These are phyloP conservation scores for Candida albicans DNA, from an alignment of 1,139 yeast genomes.

Conservation along the genomic window DNA sequence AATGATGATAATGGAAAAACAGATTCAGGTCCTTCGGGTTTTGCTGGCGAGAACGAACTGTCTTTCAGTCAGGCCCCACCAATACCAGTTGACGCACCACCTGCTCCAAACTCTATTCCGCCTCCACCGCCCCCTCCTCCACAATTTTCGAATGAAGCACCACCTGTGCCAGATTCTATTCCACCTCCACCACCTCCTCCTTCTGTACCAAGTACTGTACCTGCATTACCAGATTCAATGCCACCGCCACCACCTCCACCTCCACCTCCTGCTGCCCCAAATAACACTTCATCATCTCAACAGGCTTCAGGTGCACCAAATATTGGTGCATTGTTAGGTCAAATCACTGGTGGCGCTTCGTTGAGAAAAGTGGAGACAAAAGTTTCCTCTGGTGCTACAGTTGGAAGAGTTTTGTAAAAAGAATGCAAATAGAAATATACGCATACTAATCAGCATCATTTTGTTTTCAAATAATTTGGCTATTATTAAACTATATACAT, in stretches of 20 bases:
- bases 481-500: neutral
- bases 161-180: slow-evolving; percentile 15
- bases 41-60: slow-evolving; percentile 5
- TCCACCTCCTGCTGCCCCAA: slow-evolving; percentile 20
- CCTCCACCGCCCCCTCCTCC: slow-evolving; percentile 16
- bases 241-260: slow-evolving; percentile 18
- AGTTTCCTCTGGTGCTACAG: slow-evolving; percentile 43
- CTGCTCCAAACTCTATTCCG: slow-evolving; percentile 15
- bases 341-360: slow-evolving; percentile 53
- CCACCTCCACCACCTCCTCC: slow-evolving; percentile 16
- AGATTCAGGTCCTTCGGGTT: slow-evolving; percentile 6
- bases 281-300: slow-evolving; percentile 20
- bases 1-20: slow-evolving; percentile 12
- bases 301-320: slow-evolving; percentile 33
- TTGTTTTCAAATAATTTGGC: neutral
- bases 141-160: slow-evolving; percentile 13
- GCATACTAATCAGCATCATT: neutral
- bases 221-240: slow-evolving; percentile 15
- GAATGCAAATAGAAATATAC: slow-evolving; percentile 2
- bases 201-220: slow-evolving; percentile 16
- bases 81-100: slow-evolving; percentile 4
- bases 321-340: slow-evolving; percentile 52
- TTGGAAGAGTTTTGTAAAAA: slow-evolving; percentile 46
- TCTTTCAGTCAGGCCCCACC: neutral
- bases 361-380: slow-evolving; percentile 52